These are phyloP conservation scores for Epichloe glyceriae DNA, from an alignment of 2,329 filamentous ascomycete species.

Conservation along the genomic window DNA sequence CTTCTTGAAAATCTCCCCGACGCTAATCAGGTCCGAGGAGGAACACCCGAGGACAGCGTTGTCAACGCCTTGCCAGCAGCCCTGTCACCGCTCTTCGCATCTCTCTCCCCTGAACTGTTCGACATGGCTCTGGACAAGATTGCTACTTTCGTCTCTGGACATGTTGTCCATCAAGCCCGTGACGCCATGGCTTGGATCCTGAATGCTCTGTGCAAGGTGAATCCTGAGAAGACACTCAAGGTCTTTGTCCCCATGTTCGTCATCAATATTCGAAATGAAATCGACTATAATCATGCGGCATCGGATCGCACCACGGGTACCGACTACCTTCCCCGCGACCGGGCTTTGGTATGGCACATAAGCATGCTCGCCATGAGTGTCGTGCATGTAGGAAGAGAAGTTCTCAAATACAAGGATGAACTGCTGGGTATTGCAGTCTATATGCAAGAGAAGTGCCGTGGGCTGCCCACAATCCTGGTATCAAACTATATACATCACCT, in stretches of 20 bases:
- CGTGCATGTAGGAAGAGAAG: slow-evolving; percentile 84
- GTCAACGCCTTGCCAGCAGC: slow-evolving; percentile 91
- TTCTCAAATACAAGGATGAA: slow-evolving; percentile 78
- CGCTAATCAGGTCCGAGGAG: slow-evolving; percentile 71
- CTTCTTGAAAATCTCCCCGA: slow-evolving; percentile 91
- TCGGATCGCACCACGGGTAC: slow-evolving; percentile 88
- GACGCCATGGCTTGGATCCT: slow-evolving; percentile 99
- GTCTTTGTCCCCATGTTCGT: slow-evolving; percentile 83
- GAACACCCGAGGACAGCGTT: slow-evolving; percentile 91
- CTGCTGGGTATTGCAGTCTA: slow-evolving; percentile 84
- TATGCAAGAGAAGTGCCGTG: slow-evolving; percentile 93
- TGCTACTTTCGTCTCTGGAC: slow-evolving; percentile 77
- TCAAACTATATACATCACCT: slow-evolving; percentile 98
- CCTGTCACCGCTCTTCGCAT: slow-evolving; percentile 78
- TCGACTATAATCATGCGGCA: slow-evolving; percentile 90
- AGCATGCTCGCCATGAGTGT: slow-evolving; percentile 97
- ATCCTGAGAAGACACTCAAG: slow-evolving; percentile 84
- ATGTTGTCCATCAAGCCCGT: slow-evolving; percentile 91
- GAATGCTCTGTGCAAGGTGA: slow-evolving; percentile 90
- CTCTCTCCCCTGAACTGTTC: slow-evolving; percentile 84
- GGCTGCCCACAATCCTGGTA: slow-evolving; percentile 86
- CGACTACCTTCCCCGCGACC: slow-evolving; percentile 83
- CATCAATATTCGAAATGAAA: slow-evolving; percentile 86
- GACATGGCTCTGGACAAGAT: slow-evolving; percentile 88
- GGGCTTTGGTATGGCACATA: slow-evolving; percentile 90